Conservation (phyloP, 2,329 filamentous ascomycete species). For the Phyllosticta citrichinensis region DNA sequence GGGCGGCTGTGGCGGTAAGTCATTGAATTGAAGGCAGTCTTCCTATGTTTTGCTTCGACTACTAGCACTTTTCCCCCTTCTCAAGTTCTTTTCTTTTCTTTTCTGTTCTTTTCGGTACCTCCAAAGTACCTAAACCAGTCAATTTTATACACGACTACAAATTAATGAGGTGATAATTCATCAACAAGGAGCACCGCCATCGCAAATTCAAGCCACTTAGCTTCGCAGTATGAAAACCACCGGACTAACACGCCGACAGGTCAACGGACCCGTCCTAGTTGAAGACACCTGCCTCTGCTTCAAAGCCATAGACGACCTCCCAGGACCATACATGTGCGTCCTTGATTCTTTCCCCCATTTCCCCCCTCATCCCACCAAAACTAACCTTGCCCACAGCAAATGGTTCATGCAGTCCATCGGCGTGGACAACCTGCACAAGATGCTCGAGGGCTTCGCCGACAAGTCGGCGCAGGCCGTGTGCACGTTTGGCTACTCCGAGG, state of each 20-base stretch:
- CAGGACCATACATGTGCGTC: conserved; percentile 86
- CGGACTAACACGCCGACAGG: conserved; percentile 37
- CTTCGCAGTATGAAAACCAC: conserved; percentile 3
- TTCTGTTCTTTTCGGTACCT: background rate
- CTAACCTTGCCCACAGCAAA: conserved; percentile 50
- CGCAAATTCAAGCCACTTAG: background rate
- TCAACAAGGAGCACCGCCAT: background rate
- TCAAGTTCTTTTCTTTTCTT: background rate
- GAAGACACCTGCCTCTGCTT: conserved; percentile 96
- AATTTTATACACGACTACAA: background rate
- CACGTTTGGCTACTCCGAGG: conserved; percentile 86
- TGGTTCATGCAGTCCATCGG: conserved; percentile 84
- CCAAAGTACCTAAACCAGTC: conserved; percentile 9
- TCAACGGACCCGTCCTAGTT: conserved; percentile 79
- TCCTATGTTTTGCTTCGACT: too few species aligned
- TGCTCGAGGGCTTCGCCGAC: conserved; percentile 79
- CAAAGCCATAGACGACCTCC: conserved; percentile 78
- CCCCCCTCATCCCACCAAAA: background rate
- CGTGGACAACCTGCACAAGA: conserved; percentile 76
- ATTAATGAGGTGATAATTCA: background rate
- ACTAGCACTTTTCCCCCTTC: background rate
- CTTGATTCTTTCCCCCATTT: background rate
- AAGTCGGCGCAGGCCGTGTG: conserved; percentile 90
- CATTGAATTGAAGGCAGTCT: background rate
- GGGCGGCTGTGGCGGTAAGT: conserved; percentile 66